Conservation (phyloP, 2,329 filamentous ascomycete species). For the Fusarium agapanthi region DNA sequence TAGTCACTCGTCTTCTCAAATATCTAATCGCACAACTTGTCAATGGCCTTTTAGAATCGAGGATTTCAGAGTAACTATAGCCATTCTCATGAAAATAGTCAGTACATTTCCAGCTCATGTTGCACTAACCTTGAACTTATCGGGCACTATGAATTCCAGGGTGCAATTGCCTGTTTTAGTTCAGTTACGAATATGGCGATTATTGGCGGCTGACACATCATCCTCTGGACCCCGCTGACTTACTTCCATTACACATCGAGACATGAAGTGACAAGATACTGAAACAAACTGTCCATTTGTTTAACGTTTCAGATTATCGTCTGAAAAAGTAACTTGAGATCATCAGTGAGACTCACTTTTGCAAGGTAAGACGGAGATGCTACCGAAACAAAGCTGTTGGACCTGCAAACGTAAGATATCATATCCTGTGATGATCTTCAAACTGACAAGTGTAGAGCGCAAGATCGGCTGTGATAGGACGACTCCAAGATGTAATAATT, state of each 20-base stretch:
- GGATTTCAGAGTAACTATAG: not conserved
- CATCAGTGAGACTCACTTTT: too few relatives aligned
- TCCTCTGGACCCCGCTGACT: not conserved
- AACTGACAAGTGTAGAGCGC: not conserved
- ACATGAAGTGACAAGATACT: not conserved
- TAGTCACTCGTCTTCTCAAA: not conserved
- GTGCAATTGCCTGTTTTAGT: not conserved
- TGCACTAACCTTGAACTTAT: too few relatives aligned
- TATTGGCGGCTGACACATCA: not conserved
- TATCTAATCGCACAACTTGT: not conserved
- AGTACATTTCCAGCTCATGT: too few relatives aligned
- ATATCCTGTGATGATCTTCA: accelerated
- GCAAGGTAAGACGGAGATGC: not conserved
- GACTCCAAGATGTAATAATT: not conserved
- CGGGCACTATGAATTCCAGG: not conserved
- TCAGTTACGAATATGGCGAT: not conserved
- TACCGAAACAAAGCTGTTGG: not conserved
- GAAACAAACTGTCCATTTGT: too few relatives aligned
- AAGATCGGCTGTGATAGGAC: not conserved
- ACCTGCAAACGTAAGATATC: not conserved
- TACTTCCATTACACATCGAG: not conserved
- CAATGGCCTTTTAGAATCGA: not conserved
- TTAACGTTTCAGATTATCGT: accelerated
- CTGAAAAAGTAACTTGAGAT: not conserved
- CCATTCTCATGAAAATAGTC: not conserved